phyloP scores from a whole-genome alignment of 2,329 filamentous ascomycete genomes.

The Xylariomycetidae sp. region DNA sequence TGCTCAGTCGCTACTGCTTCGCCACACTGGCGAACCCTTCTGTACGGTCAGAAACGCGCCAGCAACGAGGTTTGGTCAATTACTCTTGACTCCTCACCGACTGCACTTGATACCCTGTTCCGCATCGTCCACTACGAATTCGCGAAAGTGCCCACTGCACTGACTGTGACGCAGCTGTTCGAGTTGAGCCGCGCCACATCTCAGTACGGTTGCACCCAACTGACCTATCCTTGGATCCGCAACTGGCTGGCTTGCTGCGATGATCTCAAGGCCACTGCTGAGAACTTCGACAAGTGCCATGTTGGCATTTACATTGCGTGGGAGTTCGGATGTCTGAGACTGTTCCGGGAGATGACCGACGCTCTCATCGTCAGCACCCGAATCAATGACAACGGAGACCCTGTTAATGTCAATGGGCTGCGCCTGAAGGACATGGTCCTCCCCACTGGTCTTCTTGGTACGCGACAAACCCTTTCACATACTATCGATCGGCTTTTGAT shows the following conservation, averaged over 20 bases:
- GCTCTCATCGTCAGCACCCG: slow-evolving; percentile 15
- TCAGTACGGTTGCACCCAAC: slow-evolving; percentile 17
- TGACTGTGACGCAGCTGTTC: slow-evolving; percentile 15
- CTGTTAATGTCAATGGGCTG: slow-evolving; percentile 14
- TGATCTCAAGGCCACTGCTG: slow-evolving; percentile 1
- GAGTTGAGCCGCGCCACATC: slow-evolving; percentile 12
- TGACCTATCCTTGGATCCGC: slow-evolving; percentile 19
- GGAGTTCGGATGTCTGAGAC: slow-evolving; percentile 15
- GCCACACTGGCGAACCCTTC: slow-evolving; percentile 12
- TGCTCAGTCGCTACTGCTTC: slow-evolving; percentile 14
- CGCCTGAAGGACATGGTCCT: slow-evolving; percentile 16
- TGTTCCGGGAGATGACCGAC: slow-evolving; percentile 19
- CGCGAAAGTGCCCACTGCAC: slow-evolving; percentile 8
- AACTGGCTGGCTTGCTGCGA: slow-evolving; percentile 13
- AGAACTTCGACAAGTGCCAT: slow-evolving; percentile 11
- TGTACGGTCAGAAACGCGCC: slow-evolving; percentile 7
- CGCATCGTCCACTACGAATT: slow-evolving; percentile 21
- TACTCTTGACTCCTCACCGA: too few relatives aligned
- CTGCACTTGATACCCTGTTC: slow-evolving; percentile 15
- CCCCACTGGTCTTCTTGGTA: slow-evolving; percentile 16
- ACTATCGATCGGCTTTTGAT: slow-evolving; percentile 12
- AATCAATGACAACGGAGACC: slow-evolving; percentile 12
- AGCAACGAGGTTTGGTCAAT: slow-evolving; percentile 3
- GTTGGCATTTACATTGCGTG: slow-evolving; percentile 18
- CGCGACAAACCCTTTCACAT: background rate